phyloP scores from a whole-genome alignment of 2,329 filamentous ascomycete genomes.

The Diaporthe citrichinensis region DNA sequence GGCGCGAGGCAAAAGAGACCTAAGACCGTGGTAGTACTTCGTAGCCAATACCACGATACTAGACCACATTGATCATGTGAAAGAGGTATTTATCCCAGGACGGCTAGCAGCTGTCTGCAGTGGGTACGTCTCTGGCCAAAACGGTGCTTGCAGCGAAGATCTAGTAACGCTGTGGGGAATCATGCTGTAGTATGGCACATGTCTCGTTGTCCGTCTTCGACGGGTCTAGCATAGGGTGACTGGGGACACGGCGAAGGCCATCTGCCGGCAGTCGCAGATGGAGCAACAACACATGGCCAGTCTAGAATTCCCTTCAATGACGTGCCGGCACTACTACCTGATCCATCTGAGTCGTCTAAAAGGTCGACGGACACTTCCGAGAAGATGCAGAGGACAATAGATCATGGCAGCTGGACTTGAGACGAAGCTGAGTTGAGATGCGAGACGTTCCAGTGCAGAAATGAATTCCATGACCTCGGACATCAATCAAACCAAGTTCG shows the following conservation, averaged over 20 bases:
- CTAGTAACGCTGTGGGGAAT: slow-evolving; percentile 38
- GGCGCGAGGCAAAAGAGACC: not conserved
- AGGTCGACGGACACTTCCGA: slow-evolving; percentile 10
- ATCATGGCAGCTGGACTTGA: not conserved
- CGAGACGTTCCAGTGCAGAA: slow-evolving; percentile 6
- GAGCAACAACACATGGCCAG: slow-evolving; percentile 26
- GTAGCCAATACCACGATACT: slow-evolving; percentile 6
- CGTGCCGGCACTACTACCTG: not conserved
- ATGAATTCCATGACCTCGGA: not conserved
- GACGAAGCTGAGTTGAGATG: slow-evolving; percentile 13
- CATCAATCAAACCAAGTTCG: slow-evolving; percentile 25
- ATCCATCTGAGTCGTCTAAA: not conserved
- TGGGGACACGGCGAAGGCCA: slow-evolving; percentile 30
- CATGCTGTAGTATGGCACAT: slow-evolving; percentile 38
- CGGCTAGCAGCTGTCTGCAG: slow-evolving; percentile 17
- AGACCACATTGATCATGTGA: slow-evolving; percentile 19
- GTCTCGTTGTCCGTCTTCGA: slow-evolving; percentile 38
- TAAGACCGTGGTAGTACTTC: not conserved
- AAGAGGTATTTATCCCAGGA: slow-evolving; percentile 20
- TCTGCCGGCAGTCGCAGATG: slow-evolving; percentile 35
- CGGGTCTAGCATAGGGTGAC: slow-evolving; percentile 29
- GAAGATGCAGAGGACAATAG: not conserved
- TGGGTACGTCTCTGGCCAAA: slow-evolving; percentile 28
- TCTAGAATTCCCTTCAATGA: slow-evolving; percentile 8
- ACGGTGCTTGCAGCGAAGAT: slow-evolving; percentile 29